Evolutionary conservation across 306 rosid genomes (phyloP).

Genomic region (Coriaria nepalensis): DNA sequence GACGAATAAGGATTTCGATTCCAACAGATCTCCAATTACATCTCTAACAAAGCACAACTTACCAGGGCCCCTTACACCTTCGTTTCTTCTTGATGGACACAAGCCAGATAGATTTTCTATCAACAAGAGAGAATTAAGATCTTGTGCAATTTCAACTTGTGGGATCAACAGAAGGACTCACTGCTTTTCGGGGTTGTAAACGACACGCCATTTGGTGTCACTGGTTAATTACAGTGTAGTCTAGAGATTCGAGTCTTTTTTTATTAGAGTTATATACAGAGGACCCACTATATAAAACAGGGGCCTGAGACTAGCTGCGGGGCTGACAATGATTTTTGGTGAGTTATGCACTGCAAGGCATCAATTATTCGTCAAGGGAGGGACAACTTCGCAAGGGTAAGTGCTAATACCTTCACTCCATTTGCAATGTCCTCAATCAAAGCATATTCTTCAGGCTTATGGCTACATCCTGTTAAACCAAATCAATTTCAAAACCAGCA

Average conservation of each 20-base stretch:
- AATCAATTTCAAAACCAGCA: not conserved
- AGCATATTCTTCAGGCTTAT: constrained; percentile 89
- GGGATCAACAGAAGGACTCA: too few species aligned
- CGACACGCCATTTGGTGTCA: too few species aligned
- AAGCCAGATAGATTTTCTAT: too few species aligned
- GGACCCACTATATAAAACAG: not conserved
- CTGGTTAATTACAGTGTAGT: too few species aligned
- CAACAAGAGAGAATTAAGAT: too few species aligned
- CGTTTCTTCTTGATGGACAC: not conserved
- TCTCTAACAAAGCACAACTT: constrained; percentile 11
- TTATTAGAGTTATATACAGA: not conserved
- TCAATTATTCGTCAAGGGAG: constrained; percentile 22
- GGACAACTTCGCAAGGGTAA: constrained; percentile 74
- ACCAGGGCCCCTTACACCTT: constrained; percentile 16
- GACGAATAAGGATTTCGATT: constrained; percentile 17
- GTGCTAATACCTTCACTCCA: constrained; percentile 75
- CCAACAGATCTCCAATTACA: constrained; percentile 13
- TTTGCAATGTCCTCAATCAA: constrained; percentile 54
- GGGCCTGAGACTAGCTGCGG: not conserved
- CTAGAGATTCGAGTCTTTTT: too few species aligned
- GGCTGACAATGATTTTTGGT: constrained; percentile 10
- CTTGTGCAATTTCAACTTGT: too few species aligned
- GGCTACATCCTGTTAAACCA: constrained; percentile 78
- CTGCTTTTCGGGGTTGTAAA: too few species aligned
- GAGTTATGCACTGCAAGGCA: not conserved